A percentile compares a stretch with the other conserved stretches of the same genome.
phyloP scores from a whole-genome alignment of 169 alveolate species.

The Babesia caballi region DNA sequence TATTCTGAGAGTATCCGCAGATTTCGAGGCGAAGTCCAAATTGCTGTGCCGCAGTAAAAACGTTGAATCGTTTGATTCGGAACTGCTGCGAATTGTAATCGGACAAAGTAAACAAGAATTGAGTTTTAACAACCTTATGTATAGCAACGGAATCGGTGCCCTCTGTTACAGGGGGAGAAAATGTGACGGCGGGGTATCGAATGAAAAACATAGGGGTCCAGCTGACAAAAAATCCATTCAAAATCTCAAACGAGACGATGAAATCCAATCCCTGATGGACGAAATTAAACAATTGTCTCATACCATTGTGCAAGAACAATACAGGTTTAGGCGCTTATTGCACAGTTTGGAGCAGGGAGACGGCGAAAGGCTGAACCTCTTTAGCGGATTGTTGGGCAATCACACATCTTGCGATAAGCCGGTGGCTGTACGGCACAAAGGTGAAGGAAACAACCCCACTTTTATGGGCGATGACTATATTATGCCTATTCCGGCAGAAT shows the following conservation, averaged over 20 bases:
- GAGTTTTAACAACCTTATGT: constrained; percentile 25
- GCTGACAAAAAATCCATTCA: neutral
- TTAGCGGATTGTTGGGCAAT: neutral
- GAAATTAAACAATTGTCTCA: constrained; percentile 11
- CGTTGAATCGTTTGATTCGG: constrained; percentile 32
- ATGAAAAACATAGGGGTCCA: too few relatives aligned
- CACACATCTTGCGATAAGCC: constrained; percentile 7
- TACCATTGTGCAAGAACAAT: constrained; percentile 20
- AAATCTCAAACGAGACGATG: neutral
- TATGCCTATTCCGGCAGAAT: constrained; percentile 43
- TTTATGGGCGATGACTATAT: neutral
- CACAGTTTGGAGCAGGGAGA: constrained; percentile 23
- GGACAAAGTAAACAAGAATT: constrained; percentile 27
- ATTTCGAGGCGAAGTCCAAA: constrained; percentile 9
- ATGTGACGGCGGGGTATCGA: neutral
- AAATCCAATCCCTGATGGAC: neutral
- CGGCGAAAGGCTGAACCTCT: constrained; percentile 4
- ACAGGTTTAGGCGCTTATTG: constrained; percentile 9
- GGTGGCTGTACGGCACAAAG: neutral
- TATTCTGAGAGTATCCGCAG: neutral
- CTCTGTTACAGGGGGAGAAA: neutral
- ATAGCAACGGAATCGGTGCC: neutral
- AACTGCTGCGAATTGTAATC: constrained; percentile 12
- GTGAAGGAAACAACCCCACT: neutral
- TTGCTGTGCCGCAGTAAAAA: constrained; percentile 14